Evolutionary conservation across 208 protist genomes (phyloP), one percentile per base, ranked within the genome.

Genomic region (Naegleria lovaniensis): DNA sequence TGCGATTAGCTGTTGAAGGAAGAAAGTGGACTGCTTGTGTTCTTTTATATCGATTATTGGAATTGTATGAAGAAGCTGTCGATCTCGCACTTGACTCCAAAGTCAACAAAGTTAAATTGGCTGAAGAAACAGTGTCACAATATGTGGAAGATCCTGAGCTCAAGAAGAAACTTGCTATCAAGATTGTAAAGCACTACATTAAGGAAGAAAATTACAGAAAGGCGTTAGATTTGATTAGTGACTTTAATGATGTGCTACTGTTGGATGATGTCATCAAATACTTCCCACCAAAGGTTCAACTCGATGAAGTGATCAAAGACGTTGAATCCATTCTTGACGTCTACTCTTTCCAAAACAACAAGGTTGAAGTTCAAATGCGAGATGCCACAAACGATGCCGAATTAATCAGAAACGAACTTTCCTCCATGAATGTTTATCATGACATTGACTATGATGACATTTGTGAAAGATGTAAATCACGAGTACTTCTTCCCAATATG

Each of bases 51-150:
- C 94, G 94, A 76, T 88, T 93, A 52, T 94, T 99, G 93, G 94
- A 94, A 33, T 92, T 99, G 16, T 98, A 97, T 90, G 97, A 98
- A 90, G 97, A 99, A 90, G 98, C 98, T 5, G 96, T 99, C 25
- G 95, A 95, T n/a, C 94, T 96, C 0, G 95, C 97, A 19, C 93
- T 99, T 43, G 39, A 85, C 16, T 43, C 13, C 25, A 79, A 79
- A 79, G 67, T 79, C 9, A 85, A 85, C n/a, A 39, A 48, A 33
- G 33, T 85, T 11, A 48, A 85, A 43, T 16, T 48, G 11, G 83
- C 83, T 19, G 39, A 51, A 39, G 40, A 85, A 85, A 85, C 40
- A n/a, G 83, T 85, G 5, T 15, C 25, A 29, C 39, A 85, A 48
- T 48, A 48, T 33, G 83, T 85, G 11, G 39, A 85, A 51, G 83